A percentile compares a stretch with the other conserved stretches of the same genome.
Conservation (phyloP, 2,329 filamentous ascomycete species). For the Drechslerella dactyloides region DNA sequence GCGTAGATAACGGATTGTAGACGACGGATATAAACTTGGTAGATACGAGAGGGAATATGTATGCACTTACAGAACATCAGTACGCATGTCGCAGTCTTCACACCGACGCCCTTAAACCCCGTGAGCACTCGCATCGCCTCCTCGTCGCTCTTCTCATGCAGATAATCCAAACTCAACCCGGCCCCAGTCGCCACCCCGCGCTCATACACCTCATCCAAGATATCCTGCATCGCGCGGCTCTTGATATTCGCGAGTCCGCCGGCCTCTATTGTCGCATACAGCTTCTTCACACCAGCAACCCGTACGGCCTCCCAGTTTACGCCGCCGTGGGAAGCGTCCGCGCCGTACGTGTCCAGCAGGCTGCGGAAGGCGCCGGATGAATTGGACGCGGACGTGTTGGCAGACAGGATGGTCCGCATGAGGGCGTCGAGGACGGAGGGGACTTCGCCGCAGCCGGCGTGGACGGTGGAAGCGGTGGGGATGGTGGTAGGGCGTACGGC, state of each 20-base stretch:
- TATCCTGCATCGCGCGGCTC: slow-evolving; percentile 73
- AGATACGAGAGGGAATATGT: too few species aligned
- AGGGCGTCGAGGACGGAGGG: slow-evolving; percentile 64
- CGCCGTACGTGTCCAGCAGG: slow-evolving; percentile 63
- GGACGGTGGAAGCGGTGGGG: slow-evolving; percentile 71
- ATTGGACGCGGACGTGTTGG: slow-evolving; percentile 64
- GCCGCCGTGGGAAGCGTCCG: slow-evolving; percentile 63
- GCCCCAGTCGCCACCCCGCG: slow-evolving; percentile 64
- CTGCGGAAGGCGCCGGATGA: slow-evolving; percentile 71
- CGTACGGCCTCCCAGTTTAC: slow-evolving; percentile 78
- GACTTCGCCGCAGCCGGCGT: slow-evolving; percentile 69
- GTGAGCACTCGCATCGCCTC: slow-evolving; percentile 64
- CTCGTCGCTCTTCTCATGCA: slow-evolving; percentile 60
- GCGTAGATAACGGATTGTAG: not conserved
- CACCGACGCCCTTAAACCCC: slow-evolving; percentile 63
- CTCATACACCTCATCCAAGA: slow-evolving; percentile 73
- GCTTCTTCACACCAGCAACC: slow-evolving; percentile 64
- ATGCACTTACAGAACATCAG: slow-evolving; percentile 62
- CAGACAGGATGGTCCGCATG: slow-evolving; percentile 64
- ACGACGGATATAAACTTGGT: not conserved
- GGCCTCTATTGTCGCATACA: slow-evolving; percentile 72
- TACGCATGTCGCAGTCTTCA: slow-evolving; percentile 65
- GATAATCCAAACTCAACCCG: slow-evolving; percentile 61
- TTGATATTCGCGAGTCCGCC: slow-evolving; percentile 76
- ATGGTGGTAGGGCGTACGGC: slow-evolving; percentile 70